Base-by-base conservation (phyloP, 2,329 filamentous ascomycete species). In the Furcasterigmium sp. region DNA sequence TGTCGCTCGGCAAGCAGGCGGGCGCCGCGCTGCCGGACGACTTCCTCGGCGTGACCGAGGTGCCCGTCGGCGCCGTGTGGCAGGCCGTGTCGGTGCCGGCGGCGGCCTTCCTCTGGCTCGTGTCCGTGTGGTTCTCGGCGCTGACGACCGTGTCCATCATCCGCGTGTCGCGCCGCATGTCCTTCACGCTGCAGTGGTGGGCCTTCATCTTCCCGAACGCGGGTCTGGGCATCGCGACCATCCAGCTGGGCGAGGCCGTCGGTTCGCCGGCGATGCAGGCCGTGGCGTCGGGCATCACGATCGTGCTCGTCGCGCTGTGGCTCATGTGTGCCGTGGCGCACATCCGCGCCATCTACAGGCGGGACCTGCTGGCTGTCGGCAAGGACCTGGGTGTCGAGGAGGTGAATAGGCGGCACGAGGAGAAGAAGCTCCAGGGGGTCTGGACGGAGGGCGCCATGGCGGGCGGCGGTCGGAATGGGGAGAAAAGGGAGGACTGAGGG, bases 71-170 rank as follows among this genome's bases (percentile, higher is more conserved):
- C 8, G 60, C 64, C 5, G 56, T 74, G 13, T 55, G 75, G 42
- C 56, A 67, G 23, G 64, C 72, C 4, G 45, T 75, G 19, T 70
- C 72, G 1, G 55, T 75, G 7, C 60, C 69, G 3, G 56, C 62
- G 2, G 72, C 65, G 3, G 56, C 73, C 8, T 76, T 77, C 48
- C 63, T 78, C 21, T 77, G 73, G 73, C 67, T 71, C 3, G 51
- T 77, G 18, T 69, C 70, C 21, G 60, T 76, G 41, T 78, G 73
- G 73, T 77, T 78, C 60, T 75, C 75, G 50, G 59, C 59, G 37
- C 60, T 72, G 28, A 60, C 63, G 8, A 51, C 59, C 6, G 54
- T 70, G 15, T 63, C 64, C 8, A 58, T 69, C 26, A 41, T 63
- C 41, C 51, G 59, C 15, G 60, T 64, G 26, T 47, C 58, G 9